phyloP scores from a whole-genome alignment of 768 basidiomycete species.

The Rossbeevera mucosa region DNA sequence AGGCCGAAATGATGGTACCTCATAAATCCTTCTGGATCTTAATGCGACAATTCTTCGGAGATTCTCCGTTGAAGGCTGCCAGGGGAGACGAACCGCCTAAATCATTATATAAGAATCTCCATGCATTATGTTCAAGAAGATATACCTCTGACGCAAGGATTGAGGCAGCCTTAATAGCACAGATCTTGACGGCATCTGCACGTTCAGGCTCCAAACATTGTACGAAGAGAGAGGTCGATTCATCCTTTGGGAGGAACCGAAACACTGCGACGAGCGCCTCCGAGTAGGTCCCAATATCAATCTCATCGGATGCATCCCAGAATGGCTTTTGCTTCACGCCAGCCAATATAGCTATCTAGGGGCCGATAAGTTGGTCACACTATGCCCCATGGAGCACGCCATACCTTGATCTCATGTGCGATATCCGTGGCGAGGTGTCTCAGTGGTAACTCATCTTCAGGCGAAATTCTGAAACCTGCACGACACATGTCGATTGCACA shows the following conservation, averaged over 20 bases:
- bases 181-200: conserved; percentile 76
- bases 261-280: conserved; percentile 71
- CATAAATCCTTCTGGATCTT: conserved; percentile 54
- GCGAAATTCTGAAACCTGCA: conserved; percentile 52
- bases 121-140: background rate
- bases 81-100: conserved; percentile 51
- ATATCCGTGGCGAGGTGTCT: conserved; percentile 65
- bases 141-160: conserved; percentile 64
- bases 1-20: conserved; percentile 35
- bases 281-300: conserved; percentile 71
- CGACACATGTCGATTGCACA: conserved; percentile 77
- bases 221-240: conserved; percentile 55
- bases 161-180: conserved; percentile 68
- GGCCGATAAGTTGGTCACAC: background rate
- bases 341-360: conserved; percentile 22
- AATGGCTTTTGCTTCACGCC: conserved; percentile 51
- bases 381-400: conserved; percentile 17
- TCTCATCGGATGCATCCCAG: conserved; percentile 67
- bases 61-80: conserved; percentile 50
- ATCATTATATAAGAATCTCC: conserved; percentile 9
- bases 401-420: conserved; percentile 76
- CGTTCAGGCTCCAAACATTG: conserved; percentile 71
- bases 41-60: conserved; percentile 42
- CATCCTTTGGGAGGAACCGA: conserved; percentile 62
- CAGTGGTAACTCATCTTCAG: conserved; percentile 57